Evolutionary conservation across 1,139 yeast genomes (phyloP), one percentile per base, ranked within the genome.

Genomic region (Blastobotrys serpentis): DNA sequence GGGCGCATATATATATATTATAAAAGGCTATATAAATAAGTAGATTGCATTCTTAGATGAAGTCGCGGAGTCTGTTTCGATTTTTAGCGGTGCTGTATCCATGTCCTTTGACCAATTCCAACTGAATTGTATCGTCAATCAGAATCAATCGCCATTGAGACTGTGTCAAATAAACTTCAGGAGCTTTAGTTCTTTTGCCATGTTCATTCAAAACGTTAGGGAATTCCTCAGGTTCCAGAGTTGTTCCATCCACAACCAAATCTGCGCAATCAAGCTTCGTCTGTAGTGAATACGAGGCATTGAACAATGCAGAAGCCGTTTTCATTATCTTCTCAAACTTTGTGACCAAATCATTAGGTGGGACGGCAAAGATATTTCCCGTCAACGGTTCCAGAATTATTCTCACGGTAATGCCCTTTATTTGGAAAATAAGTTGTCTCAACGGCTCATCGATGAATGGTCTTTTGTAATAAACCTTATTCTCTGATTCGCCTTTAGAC

Each of bases 341-440:
- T 7, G 14, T 14, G 4, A 36, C 25, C n/a, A 36, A n/a, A 18
- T 13, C 10, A 36, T 19, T 18, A 8, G 40, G 40, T 7, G 40
- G 40, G n/a, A 36, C 40, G 13, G 40, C 25, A 19, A 36, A 36
- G 3, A 36, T 19, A 7, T 19, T 19, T 14, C 13, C 19, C 19
- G 22, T 17, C 14, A 36, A 4, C 25, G 40, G 40, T 8, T 36
- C 40, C 25, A 10, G 19, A 4, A 36, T 36, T n/a, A 34, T 7
- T 22, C 40, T 2, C 2, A 49, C 50, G 2, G 47, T 26, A 22
- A 53, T 58, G 5, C 52, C 53, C 10, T 75, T 74, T 11, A 84
- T 64, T 61, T 86, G 89, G 38, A 86, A 63, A 1, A 82, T 66
- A 48, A 86, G 66, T 19, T 71, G 75, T 42, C 90, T 65, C 0